Evolutionary conservation across 192 early-diverging fungal species (phyloP), one percentile per base, ranked within the genome.

Genomic region (Entomortierella lignicola): DNA sequence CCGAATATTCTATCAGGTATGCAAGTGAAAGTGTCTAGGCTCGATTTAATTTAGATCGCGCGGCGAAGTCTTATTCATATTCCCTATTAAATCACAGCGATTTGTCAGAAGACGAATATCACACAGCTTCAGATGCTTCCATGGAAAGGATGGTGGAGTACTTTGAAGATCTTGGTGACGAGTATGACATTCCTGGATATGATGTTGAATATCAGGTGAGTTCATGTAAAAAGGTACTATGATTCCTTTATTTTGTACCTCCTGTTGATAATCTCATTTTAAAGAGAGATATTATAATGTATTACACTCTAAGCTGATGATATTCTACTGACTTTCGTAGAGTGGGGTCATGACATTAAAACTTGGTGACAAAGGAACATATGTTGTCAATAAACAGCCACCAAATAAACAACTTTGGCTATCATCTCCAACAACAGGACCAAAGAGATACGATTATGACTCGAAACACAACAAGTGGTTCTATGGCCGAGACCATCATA

Each of bases 371-470:
- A 69, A 79, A 26, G 96, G 96, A 39, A 97, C 95, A 0, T 99
- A 96, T 72, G 98, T 99, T 0, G 82, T 99, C 68, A 99, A 99
- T 77, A 99, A 99, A 69, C 98, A 99, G 83, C 96, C 98, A 27
- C 96, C 98, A 2, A 99, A 98, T 83, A 93, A 92, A 71, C 98
- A 99, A 81, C 96, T 99, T 13, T 99, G 98, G 98, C 83, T 97
- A 20, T 98, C 96, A 41, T 98, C 96, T 27, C 98, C 98, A 1
- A 75, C 80, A 56, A 95, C 93, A 72, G 95, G 95, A 3, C 95
- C 95, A 1, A 93, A 95, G 73, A 88, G 95, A 23, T 97, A 91
- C 62, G 93, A 95, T 66, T 97, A 87, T 64, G 89, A 92, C 54
- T 11, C 37, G 8, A 53, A 51, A 2, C 66, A 81, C n/a, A 52